Evolutionary conservation across 1,284 basidiomycete species (phyloP).

Genomic region (Heterobasidion irregulare): DNA sequence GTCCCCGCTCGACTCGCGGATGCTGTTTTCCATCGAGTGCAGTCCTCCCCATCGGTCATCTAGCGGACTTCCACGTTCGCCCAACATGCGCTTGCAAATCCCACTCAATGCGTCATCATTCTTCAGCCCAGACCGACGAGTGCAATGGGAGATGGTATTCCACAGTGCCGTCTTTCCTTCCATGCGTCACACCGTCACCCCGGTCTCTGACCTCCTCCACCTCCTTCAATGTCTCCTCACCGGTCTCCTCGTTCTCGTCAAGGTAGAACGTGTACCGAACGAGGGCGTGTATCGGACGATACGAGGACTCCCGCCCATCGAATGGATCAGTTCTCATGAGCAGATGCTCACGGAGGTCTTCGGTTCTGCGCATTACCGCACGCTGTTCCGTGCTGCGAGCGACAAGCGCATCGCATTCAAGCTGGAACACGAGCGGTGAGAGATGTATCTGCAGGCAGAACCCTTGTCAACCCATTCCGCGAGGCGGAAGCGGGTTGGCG

Average conservation of each 20-base stretch:
- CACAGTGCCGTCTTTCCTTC: constrained; percentile 75
- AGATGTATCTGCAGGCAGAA: constrained; percentile 2
- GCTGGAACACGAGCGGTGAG: constrained; percentile 37
- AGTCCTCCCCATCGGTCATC: constrained; percentile 69
- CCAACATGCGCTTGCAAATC: constrained; percentile 61
- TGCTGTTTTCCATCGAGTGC: constrained; percentile 71
- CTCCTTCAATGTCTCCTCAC: constrained; percentile 76
- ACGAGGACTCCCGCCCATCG: constrained; percentile 64
- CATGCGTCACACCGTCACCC: constrained; percentile 66
- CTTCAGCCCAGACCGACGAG: constrained; percentile 71
- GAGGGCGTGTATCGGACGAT: constrained; percentile 63
- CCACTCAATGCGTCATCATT: constrained; percentile 73
- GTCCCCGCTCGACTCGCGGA: constrained; percentile 48
- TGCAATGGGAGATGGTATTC: constrained; percentile 85
- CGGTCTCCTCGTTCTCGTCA: constrained; percentile 67
- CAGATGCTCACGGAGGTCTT: constrained; percentile 59
- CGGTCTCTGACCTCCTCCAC: constrained; percentile 69
- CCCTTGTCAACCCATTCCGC: constrained; percentile 13
- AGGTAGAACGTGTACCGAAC: constrained; percentile 56
- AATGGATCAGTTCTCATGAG: constrained; percentile 69
- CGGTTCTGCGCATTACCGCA: constrained; percentile 59
- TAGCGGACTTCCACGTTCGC: constrained; percentile 64
- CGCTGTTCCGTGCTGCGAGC: constrained; percentile 61
- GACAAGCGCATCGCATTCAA: constrained; percentile 66
- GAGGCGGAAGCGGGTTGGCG: constrained; percentile 9